These are phyloP conservation scores for Rhodotorula sp. DNA, from an alignment of 1,284 basidiomycete species.

Conservation along the genomic window DNA sequence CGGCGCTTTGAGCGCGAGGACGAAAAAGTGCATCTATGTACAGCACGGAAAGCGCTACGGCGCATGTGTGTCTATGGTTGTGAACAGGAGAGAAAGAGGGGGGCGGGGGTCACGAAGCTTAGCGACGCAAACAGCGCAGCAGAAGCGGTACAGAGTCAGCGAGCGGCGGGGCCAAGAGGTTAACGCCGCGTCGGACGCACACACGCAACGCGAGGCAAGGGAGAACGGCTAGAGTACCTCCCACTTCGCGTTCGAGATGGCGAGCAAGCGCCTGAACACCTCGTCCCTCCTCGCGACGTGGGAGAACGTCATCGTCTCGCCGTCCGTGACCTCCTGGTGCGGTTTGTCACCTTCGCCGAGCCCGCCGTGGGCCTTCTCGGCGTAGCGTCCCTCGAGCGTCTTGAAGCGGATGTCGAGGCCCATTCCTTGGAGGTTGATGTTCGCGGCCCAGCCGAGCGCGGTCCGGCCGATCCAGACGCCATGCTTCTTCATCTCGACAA, in stretches of 20 bases:
- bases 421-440: slow-evolving; percentile 47
- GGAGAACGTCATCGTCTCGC: slow-evolving; percentile 47
- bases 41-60: neutral
- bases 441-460: slow-evolving; percentile 51
- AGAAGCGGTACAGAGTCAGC: neutral
- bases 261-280: slow-evolving; percentile 51
- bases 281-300: slow-evolving; percentile 51
- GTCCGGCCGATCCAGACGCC: slow-evolving; percentile 50
- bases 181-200: too few relatives aligned
- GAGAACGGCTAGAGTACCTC: slow-evolving; percentile 46
- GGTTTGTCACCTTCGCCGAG: slow-evolving; percentile 37
- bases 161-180: too few relatives aligned
- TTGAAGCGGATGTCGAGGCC: slow-evolving; percentile 45
- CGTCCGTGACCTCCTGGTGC: slow-evolving; percentile 39
- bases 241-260: slow-evolving; percentile 50
- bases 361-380: slow-evolving; percentile 25
- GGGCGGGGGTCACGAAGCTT: neutral
- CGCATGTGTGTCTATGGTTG: neutral
- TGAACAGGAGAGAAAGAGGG: neutral
- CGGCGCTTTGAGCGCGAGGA: too few relatives aligned
- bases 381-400: slow-evolving; percentile 18
- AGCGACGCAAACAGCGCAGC: neutral
- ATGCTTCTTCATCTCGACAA: slow-evolving; percentile 52
- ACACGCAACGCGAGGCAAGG: too few relatives aligned
- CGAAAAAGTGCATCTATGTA: neutral